These are phyloP conservation scores for Hydrangea macrophylla DNA, from an alignment of 148 eudicot genomes.

Conservation along the genomic window DNA sequence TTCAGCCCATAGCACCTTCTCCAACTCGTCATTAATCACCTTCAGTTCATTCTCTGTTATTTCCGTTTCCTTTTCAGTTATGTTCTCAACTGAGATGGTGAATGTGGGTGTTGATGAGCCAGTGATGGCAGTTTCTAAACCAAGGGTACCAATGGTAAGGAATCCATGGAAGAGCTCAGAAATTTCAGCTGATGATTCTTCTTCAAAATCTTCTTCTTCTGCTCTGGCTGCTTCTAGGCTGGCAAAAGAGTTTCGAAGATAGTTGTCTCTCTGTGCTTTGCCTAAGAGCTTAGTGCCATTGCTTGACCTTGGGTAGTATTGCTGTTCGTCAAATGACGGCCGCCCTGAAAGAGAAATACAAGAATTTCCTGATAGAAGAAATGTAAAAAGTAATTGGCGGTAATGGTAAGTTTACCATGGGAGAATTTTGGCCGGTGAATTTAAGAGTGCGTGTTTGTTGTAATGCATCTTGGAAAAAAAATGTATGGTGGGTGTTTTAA, in stretches of 20 bases:
- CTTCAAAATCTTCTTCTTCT: conserved; percentile 49
- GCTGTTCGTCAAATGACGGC: conserved; percentile 47
- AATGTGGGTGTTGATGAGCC: conserved; percentile 84
- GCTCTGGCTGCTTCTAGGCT: conserved; percentile 40
- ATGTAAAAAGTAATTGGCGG: background rate
- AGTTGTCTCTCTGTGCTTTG: conserved; percentile 46
- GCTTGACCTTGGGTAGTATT: conserved; percentile 43
- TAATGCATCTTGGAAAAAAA: background rate
- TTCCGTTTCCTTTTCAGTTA: conserved; percentile 58
- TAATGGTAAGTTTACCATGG: background rate
- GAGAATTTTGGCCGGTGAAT: background rate
- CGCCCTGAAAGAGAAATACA: conserved; percentile 52
- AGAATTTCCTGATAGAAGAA: conserved; percentile 24
- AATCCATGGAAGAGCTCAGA: conserved; percentile 80
- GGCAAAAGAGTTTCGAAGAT: conserved; percentile 50
- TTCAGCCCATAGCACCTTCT: conserved; percentile 67
- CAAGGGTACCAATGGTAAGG: conserved; percentile 88
- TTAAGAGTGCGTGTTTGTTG: background rate
- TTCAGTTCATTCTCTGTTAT: conserved; percentile 69
- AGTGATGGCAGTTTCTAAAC: conserved; percentile 37
- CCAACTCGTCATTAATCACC: conserved; percentile 76
- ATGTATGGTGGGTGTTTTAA: background rate
- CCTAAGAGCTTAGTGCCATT: conserved; percentile 37
- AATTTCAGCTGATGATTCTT: conserved; percentile 41
- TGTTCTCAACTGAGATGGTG: conserved; percentile 53